A percentile compares a stretch with the other conserved stretches of the same genome.
phyloP scores from a whole-genome alignment of 228 moss, liverwort and hornwort genomes.

The Sphagnum magellanicum region DNA sequence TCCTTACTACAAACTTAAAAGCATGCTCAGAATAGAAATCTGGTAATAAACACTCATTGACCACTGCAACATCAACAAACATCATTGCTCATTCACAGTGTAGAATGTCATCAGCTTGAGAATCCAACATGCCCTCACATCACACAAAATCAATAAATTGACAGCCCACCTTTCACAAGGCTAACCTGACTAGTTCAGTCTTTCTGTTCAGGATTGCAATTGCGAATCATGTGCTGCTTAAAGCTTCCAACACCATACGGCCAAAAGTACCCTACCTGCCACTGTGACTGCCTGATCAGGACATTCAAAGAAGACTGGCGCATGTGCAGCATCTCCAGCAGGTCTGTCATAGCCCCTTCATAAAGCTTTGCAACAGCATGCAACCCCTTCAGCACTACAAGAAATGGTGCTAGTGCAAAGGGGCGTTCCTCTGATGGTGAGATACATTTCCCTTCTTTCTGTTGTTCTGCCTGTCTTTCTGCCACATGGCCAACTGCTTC shows the following conservation, averaged over 20 bases:
- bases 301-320: conserved; percentile 59
- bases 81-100: no score
- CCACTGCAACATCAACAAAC: no score
- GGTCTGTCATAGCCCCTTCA: conserved; percentile 74
- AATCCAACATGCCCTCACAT: no score
- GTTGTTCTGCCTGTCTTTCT: conserved; percentile 33
- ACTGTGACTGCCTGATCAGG: conserved; percentile 79
- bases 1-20: no score
- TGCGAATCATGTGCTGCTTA: no score
- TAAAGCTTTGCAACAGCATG: conserved; percentile 92
- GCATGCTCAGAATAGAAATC: no score
- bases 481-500: conserved; percentile 50
- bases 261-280: conserved; percentile 38
- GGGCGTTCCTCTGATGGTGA: conserved; percentile 58
- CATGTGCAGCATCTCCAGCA: conserved; percentile 50
- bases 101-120: no score
- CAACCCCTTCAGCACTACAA: conserved; percentile 82
- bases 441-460: conserved; percentile 14
- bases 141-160: no score
- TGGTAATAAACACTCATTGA: no score
- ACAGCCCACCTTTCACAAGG: no score
- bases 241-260: neutral
- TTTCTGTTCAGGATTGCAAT: no score
- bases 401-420: conserved; percentile 78
- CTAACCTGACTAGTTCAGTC: no score